Percentiles rank a stretch among this genome's conserved stretches.
Conservation (phyloP, 768 basidiomycete species). For the Clitopilus passeckerianus region DNA sequence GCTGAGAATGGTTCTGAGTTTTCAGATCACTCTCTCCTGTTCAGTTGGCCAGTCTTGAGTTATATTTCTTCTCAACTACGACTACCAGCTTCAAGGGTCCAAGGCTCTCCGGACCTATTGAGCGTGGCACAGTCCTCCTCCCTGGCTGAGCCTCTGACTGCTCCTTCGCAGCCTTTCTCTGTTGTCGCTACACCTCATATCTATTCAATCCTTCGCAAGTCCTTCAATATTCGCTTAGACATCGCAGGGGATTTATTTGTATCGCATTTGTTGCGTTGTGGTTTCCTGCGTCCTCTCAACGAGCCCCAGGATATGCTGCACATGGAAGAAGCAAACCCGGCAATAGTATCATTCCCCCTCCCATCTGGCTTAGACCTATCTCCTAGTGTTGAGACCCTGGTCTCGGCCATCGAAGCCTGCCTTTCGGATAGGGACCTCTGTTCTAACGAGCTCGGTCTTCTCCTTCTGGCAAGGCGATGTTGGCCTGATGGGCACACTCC, state of each 20-base stretch:
- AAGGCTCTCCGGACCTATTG: constrained; percentile 35
- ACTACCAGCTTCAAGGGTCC: constrained; percentile 20
- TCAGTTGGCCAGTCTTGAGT: constrained; percentile 61
- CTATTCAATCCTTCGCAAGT: constrained; percentile 51
- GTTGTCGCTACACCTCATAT: constrained; percentile 55
- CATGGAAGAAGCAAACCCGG: constrained; percentile 25
- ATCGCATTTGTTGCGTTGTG: constrained; percentile 54
- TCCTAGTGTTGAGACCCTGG: constrained; percentile 65
- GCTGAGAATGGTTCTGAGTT: constrained; percentile 39
- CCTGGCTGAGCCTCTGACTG: constrained; percentile 15
- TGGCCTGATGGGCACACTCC: constrained; percentile 75
- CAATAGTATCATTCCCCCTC: constrained; percentile 56
- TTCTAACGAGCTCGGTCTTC: constrained; percentile 68
- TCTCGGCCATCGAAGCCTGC: constrained; percentile 67
- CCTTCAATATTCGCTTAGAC: constrained; percentile 54
- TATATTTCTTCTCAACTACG: constrained; percentile 60
- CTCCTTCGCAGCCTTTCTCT: constrained; percentile 45
- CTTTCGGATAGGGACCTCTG: constrained; percentile 67
- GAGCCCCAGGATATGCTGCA: constrained; percentile 20
- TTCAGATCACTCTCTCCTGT: constrained; percentile 47
- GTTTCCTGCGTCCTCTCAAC: constrained; percentile 53
- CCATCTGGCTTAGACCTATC: constrained; percentile 71
- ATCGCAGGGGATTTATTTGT: constrained; percentile 47
- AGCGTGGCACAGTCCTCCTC: constrained; percentile 30
- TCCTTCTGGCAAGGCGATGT: constrained; percentile 62